A percentile compares a stretch with the other conserved stretches of the same genome.
phyloP scores from a whole-genome alignment of 2,329 filamentous ascomycete genomes.

The Juglanconis juglandina region DNA sequence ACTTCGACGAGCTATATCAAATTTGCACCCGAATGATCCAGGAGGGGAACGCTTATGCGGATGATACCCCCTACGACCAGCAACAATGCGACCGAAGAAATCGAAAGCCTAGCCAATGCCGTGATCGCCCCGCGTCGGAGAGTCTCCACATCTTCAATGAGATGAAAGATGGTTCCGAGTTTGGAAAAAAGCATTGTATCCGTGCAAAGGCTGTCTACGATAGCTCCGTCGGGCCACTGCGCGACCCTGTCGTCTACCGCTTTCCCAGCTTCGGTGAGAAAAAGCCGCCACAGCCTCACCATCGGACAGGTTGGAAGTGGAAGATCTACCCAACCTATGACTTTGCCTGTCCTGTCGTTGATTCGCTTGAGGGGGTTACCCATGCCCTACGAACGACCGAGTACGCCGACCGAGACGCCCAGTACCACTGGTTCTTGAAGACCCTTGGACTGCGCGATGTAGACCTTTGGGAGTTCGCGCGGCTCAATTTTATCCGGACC shows the following conservation, averaged over 20 bases:
- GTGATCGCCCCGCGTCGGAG: conserved; percentile 76
- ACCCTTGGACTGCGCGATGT: conserved; percentile 71
- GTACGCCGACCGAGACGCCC: conserved; percentile 82
- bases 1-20: conserved; percentile 89
- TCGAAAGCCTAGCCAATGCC: conserved; percentile 78
- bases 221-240: conserved; percentile 90
- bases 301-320: conserved; percentile 75
- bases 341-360: conserved; percentile 78
- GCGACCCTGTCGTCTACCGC: conserved; percentile 95
- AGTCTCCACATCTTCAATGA: conserved; percentile 82
- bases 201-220: conserved; percentile 90
- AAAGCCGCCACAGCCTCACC: conserved; percentile 65
- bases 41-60: conserved; percentile 84
- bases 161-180: conserved; percentile 82
- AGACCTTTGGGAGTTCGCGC: conserved; percentile 80
- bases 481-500: conserved; percentile 80
- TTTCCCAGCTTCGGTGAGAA: conserved; percentile 32
- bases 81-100: conserved; percentile 76
- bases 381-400: conserved; percentile 81
- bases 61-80: conserved; percentile 81
- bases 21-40: conserved; percentile 81
- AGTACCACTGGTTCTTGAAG: conserved; percentile 83
- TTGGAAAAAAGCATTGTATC: conserved; percentile 84
- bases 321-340: conserved; percentile 89
- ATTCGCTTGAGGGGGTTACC: conserved; percentile 77